Evolutionary conservation across 352 stramenopile species (phyloP), one percentile per base, ranked within the genome.

Genomic region (Globisporangium spinosum): DNA sequence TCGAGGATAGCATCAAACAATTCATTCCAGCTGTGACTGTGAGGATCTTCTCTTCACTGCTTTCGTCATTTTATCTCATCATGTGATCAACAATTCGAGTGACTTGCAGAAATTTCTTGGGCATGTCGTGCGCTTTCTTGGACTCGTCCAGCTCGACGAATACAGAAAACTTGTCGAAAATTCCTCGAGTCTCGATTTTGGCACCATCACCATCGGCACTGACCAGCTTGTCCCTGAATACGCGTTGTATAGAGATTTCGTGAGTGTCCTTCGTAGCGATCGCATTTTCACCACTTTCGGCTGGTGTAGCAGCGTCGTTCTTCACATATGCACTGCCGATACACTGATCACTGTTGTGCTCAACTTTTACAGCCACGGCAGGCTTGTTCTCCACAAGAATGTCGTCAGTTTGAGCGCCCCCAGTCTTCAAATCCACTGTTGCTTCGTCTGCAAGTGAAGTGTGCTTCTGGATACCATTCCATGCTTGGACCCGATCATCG

Each of bases 101-200:
- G 2, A 85, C 69, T 65, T 80, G 76, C 2, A 83, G 56, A 54
- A 73, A 85, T 15, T 60, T 68, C 47, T 74, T 83, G 12, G 40
- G 65, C 25, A 64, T 38, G 17, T 72, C 71, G 35, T 55, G 45
- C 10, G 43, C 54, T 8, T 25, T 66, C 43, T 17, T 38, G 27
- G 22, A 58, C 8, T 53, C 10, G n/a, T 73, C 62, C 2, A 85
- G 53, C 13, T 83, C 74, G 2, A 82, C 55, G 60, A 70, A 83
- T 23, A 81, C 64, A 0, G 77, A 76, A 49, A 70, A 85, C 17
- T 73, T 83, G 56, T 22, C 10, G 1, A 71, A 27, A 13, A 71
- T 7, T 2, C 10, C 27, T 17, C 27, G 35, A 8, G 22, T 3
- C 3, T 8, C 20, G 6, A 4, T 4, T 13, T 2, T 57, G n/a